phyloP scores from a whole-genome alignment of 2,329 filamentous ascomycete genomes.

The Trichoderma sp. region DNA sequence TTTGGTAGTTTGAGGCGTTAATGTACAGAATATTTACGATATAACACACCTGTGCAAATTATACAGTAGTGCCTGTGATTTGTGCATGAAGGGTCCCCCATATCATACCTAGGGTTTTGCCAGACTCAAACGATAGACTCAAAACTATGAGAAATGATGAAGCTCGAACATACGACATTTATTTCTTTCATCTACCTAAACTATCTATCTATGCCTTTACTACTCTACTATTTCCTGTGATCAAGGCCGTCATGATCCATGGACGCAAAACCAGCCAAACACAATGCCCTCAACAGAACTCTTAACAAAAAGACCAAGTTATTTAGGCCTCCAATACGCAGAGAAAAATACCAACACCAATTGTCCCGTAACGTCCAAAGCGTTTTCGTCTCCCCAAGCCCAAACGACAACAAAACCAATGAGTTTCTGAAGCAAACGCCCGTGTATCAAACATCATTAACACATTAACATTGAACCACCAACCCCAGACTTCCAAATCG shows the following conservation, averaged over 20 bases:
- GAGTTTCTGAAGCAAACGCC: constrained; percentile 22
- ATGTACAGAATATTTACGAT: not conserved
- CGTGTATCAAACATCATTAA: constrained; percentile 19
- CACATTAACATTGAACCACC: constrained; percentile 12
- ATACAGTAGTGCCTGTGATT: not conserved
- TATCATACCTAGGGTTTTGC: not conserved
- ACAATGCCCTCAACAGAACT: not conserved
- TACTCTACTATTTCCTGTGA: not conserved
- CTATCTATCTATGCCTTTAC: not conserved
- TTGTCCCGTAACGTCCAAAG: not conserved
- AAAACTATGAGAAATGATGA: not conserved
- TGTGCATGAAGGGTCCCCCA: not conserved
- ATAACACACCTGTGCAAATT: not conserved
- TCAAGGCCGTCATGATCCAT: not conserved
- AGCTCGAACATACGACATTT: not conserved
- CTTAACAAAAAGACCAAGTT: not conserved
- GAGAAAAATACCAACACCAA: not conserved
- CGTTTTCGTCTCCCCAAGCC: not conserved
- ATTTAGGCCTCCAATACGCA: not conserved
- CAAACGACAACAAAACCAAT: not conserved
- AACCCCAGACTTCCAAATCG: not conserved
- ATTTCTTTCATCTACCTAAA: not conserved
- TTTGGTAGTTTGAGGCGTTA: not conserved
- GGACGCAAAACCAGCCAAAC: not conserved
- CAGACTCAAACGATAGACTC: not conserved